Conservation (phyloP, 2,329 filamentous ascomycete genomes). For the Penicillium paneum region DNA sequence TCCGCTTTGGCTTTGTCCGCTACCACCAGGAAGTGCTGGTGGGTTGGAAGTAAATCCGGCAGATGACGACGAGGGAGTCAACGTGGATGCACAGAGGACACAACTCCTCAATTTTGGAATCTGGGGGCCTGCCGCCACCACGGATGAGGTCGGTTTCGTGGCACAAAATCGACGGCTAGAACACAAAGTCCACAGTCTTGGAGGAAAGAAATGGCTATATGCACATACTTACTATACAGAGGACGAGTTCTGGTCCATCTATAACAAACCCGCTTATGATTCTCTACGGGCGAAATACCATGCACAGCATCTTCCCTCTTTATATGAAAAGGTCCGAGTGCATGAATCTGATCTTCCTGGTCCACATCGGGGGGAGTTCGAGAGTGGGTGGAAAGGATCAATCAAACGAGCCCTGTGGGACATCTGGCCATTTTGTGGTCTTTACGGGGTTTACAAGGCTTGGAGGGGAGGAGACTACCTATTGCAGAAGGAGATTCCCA, state of each 20-base stretch:
- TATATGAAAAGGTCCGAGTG: constrained; percentile 38
- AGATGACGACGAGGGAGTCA: background rate
- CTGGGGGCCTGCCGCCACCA: constrained; percentile 70
- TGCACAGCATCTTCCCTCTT: constrained; percentile 33
- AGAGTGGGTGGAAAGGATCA: constrained; percentile 13
- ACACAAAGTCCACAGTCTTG: constrained; percentile 63
- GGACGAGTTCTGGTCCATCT: constrained; percentile 45
- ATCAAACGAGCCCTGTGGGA: constrained; percentile 17
- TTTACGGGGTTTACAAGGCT: constrained; percentile 26
- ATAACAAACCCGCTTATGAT: constrained; percentile 40
- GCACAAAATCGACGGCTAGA: constrained; percentile 69
- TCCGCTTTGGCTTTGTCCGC: constrained; percentile 60
- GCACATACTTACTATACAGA: constrained; percentile 81
- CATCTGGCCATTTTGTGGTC: constrained; percentile 25
- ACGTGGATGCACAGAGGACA: background rate
- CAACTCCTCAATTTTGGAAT: constrained; percentile 59
- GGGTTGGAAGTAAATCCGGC: constrained; percentile 5
- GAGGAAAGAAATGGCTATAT: constrained; percentile 83
- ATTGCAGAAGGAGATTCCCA: constrained; percentile 10
- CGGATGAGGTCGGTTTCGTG: constrained; percentile 58
- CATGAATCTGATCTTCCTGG: constrained; percentile 14
- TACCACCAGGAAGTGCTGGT: constrained; percentile 8
- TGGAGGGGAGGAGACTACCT: constrained; percentile 26
- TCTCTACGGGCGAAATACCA: constrained; percentile 39
- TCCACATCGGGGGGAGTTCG: constrained; percentile 10